Evolutionary conservation across 1,284 basidiomycete species (phyloP), one percentile per base, ranked within the genome.

Genomic region (Macrocystidia cucumis): DNA sequence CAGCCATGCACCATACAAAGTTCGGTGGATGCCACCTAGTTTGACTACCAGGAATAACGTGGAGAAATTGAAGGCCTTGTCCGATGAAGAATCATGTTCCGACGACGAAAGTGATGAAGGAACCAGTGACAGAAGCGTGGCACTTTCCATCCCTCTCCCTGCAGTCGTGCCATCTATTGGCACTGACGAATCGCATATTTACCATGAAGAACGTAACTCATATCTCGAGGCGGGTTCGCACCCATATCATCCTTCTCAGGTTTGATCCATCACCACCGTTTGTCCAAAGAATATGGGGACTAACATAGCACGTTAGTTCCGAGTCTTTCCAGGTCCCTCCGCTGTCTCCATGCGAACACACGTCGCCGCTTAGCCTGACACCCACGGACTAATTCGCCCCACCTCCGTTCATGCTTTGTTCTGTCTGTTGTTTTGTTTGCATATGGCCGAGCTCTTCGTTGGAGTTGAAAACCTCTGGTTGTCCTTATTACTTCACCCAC

Each of bases 1-100:
- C 33, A 32, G 21, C 9, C 40, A 43, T 22, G 34, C 41, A 4
- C 50, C 55, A 13, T 52, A 45, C 37, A 61, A 53, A 35, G 38
- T 63, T 5, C 50, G 56, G 30, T 66, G 62, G 62, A 56, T 65
- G 49, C 59, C 60, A 5, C 55, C 49, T 4, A 60, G 56, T 37
- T 44, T 60, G 29, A 45, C 47, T 5, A 42, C 51, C 1, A 45
- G 52, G 21, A 50, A 42, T 7, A 58, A 57, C 26, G 50, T 46
- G 5, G 32, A 40, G 12, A 37, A 30, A 3, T 42, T 56, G 12
- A 47, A 40, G 14, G 43, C 53, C 2, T 34, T 50, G 16, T 48
- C 45, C 1, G 55, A 51, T 32, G 49, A 44, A 23, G 50, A 49
- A 3, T 50, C 44, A 9, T 45, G 41, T 13, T 46, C 42, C 3